These are phyloP conservation scores for Phyllosticta ampelicida DNA, from an alignment of 2,329 filamentous ascomycete species.

Conservation along the genomic window DNA sequence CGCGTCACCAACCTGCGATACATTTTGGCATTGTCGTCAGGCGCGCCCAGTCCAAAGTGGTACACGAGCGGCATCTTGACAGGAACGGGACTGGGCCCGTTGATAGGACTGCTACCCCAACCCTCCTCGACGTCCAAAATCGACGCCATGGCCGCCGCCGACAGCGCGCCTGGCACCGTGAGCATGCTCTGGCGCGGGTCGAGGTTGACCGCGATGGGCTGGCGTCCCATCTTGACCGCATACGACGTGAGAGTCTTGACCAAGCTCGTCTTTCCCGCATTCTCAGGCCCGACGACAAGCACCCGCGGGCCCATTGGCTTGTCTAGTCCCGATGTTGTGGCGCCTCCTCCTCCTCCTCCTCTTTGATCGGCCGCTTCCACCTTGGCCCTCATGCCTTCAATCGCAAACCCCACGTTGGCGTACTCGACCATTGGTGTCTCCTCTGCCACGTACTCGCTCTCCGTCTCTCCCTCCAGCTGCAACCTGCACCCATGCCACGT, in stretches of 20 bases:
- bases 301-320: slow-evolving; percentile 61
- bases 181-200: slow-evolving; percentile 61
- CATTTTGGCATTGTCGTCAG: slow-evolving; percentile 59
- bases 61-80: slow-evolving; percentile 90
- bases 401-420: slow-evolving; percentile 77
- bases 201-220: slow-evolving; percentile 74
- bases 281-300: slow-evolving; percentile 67
- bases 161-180: slow-evolving; percentile 60
- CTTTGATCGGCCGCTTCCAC: slow-evolving; percentile 32
- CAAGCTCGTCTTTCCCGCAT: slow-evolving; percentile 74
- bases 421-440: slow-evolving; percentile 71
- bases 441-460: slow-evolving; percentile 58
- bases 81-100: slow-evolving; percentile 75
- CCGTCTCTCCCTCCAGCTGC: slow-evolving; percentile 62
- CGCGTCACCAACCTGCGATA: slow-evolving; percentile 66
- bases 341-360: slow-evolving; percentile 3
- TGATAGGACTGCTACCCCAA: slow-evolving; percentile 85
- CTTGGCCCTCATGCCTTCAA: slow-evolving; percentile 60
- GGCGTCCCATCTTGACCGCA: slow-evolving; percentile 60
- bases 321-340: slow-evolving; percentile 13
- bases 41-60: slow-evolving; percentile 65
- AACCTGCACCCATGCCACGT: slow-evolving; percentile 87
- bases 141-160: slow-evolving; percentile 75
- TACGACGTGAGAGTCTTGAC: slow-evolving; percentile 69
- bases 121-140: slow-evolving; percentile 81